Base-by-base conservation (phyloP, 495 filamentous ascomycete species). In the Xylaria sp. region DNA sequence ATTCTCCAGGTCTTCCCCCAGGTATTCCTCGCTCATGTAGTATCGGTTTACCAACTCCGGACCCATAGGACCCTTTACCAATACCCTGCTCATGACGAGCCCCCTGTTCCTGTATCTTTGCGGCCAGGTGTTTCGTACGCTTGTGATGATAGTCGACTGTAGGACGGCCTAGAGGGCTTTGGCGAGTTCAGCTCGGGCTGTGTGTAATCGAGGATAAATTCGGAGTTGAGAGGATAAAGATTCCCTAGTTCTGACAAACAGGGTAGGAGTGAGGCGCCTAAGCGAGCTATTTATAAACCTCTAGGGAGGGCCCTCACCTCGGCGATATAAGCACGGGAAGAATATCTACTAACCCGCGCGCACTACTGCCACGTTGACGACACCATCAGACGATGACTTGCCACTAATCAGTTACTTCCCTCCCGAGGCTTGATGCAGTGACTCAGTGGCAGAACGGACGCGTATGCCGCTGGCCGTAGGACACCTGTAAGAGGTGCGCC, bases 261-360 rank as follows among this genome's bases (percentile, higher is more conserved):
- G 67, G 55, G 57, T 61, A 48, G 67, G 67, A 40, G 31, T 37
- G 67, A 37, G 67, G 57, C 43, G 21, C 55, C 68, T 53, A 63
- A 61, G 46, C 68, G 46, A 70, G 68, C 48, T 70, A 70, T 70
- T 70, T 70, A 70, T 70, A 70, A 70, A 70, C 37, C 17, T 26
- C 19, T 33, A 9, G 19, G 17, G 5, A 61, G 43, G 31, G 7
- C 58, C 55, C 41, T 62, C 44, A 5, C 57, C n/a, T 35, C 43
- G n/a, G 57, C 6, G 14, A 19, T 44, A 41, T 58, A 52, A 69
- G 44, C 44, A 70, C 21, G 21, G 58, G 46, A 70, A 14, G 59
- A 62, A 11, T 62, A 19, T n/a, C 33, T 53, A n/a, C 3, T 26
- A 43, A 44, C 24, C 19, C 8, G 24, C 68, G 59, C 41, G 35